Percentiles rank a stretch among this genome's conserved stretches.
phyloP scores from a whole-genome alignment of 257 asterid species.

The Solanum habrochaites region DNA sequence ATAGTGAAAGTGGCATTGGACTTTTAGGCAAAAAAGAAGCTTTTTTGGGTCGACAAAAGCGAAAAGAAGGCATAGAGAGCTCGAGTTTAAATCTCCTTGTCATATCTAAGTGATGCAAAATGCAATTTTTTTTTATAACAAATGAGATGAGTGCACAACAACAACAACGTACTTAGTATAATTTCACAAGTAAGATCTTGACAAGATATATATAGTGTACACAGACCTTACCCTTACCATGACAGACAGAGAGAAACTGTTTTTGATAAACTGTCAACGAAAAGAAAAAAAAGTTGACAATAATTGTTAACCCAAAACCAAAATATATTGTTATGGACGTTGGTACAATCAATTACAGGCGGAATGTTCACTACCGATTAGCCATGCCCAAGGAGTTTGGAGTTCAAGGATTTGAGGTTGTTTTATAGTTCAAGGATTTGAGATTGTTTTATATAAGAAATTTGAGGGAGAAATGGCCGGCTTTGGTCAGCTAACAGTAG shows the following conservation, averaged over 20 bases:
- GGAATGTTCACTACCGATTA: too few relatives aligned
- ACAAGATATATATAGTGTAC: accelerated
- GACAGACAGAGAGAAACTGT: accelerated
- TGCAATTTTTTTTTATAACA: neutral
- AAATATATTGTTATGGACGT: neutral
- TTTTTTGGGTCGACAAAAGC: conserved; percentile 20
- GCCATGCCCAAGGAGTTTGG: neutral
- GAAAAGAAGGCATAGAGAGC: conserved; percentile 15
- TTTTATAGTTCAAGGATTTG: neutral
- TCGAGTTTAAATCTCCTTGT: conserved; percentile 19
- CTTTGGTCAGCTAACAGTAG: neutral
- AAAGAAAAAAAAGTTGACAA: neutral
- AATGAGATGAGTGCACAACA: neutral
- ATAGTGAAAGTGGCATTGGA: conserved; percentile 12
- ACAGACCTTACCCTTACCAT: too few relatives aligned
- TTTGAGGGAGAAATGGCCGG: conserved; percentile 7
- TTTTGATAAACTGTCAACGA: neutral
- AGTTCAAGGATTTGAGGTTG: neutral
- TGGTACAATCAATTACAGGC: neutral
- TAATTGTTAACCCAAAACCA: neutral
- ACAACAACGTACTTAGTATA: neutral
- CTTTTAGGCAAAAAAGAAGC: conserved; percentile 9
- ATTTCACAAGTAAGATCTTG: neutral
- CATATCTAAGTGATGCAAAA: conserved; percentile 1
- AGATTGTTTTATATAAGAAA: neutral